Percentiles rank a stretch among this genome's conserved stretches.
phyloP scores from a whole-genome alignment of 129 eudicot genomes.

The Escallonia herrerae region DNA sequence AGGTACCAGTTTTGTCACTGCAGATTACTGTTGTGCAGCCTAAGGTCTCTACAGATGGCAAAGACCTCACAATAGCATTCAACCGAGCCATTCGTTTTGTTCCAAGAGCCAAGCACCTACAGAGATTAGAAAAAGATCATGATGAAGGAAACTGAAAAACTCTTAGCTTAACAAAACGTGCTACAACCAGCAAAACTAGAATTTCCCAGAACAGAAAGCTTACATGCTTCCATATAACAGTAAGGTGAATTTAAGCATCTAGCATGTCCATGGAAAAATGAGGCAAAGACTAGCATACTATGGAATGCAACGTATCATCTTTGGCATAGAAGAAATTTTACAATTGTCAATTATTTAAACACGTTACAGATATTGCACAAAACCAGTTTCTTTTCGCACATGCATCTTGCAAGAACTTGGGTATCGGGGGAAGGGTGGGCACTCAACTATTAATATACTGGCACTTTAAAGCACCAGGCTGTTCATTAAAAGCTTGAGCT shows the following conservation, averaged over 20 bases:
- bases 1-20: constrained; percentile 99
- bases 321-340: too few species aligned
- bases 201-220: not conserved
- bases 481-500: too few species aligned
- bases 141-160: constrained; percentile 1
- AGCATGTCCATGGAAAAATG: not conserved
- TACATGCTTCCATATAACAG: not conserved
- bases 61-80: constrained; percentile 95
- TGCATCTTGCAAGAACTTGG: not conserved
- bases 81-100: constrained; percentile 98
- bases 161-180: too few species aligned
- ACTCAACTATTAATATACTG: too few species aligned
- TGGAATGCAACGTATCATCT: not conserved
- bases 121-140: not conserved
- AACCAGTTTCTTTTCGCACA: not conserved
- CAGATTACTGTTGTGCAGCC: constrained; percentile 99
- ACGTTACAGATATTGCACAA: too few species aligned
- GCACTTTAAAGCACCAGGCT: too few species aligned
- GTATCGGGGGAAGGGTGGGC: too few species aligned
- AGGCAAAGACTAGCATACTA: not conserved
- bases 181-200: not conserved
- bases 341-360: too few species aligned
- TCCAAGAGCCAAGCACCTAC: constrained; percentile 98
- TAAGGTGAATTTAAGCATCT: not conserved
- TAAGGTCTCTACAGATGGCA: constrained; percentile 98